A percentile compares a stretch with the other conserved stretches of the same genome.
phyloP scores from a whole-genome alignment of 2,329 filamentous ascomycete species.

The Neonectria hederae region DNA sequence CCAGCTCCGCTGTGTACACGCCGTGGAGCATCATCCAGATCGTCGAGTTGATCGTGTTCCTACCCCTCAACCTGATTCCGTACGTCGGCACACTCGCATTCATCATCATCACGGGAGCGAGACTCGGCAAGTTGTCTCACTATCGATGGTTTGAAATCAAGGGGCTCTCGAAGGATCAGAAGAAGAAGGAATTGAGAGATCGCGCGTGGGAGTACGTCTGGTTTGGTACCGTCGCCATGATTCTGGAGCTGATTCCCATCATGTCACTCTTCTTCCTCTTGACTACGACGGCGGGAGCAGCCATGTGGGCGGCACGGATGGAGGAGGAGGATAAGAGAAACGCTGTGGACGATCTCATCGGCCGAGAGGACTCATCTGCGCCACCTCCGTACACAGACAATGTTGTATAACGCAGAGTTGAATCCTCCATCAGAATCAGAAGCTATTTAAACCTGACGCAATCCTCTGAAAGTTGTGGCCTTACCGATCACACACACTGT shows the following conservation, averaged over 20 bases:
- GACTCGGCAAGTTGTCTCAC: slow-evolving; percentile 88
- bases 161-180: slow-evolving; percentile 77
- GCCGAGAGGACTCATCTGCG: slow-evolving; percentile 29
- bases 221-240: slow-evolving; percentile 88
- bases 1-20: slow-evolving; percentile 78
- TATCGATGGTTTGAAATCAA: slow-evolving; percentile 89
- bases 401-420: slow-evolving; percentile 22
- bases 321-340: slow-evolving; percentile 64
- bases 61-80: slow-evolving; percentile 89
- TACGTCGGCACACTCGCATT: slow-evolving; percentile 86
- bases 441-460: too few relatives aligned
- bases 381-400: slow-evolving; percentile 45
- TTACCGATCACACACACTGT: not conserved
- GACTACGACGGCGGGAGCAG: slow-evolving; percentile 85
- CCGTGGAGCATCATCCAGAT: slow-evolving; percentile 95
- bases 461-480: not conserved
- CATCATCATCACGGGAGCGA: slow-evolving; percentile 85
- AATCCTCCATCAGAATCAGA: too few relatives aligned
- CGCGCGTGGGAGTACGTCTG: slow-evolving; percentile 87
- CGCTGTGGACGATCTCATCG: slow-evolving; percentile 18
- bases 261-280: slow-evolving; percentile 95
- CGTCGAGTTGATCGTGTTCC: slow-evolving; percentile 79
- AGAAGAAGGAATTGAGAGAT: slow-evolving; percentile 73
- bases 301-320: slow-evolving; percentile 84
- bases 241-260: slow-evolving; percentile 87